Percentiles rank a stretch among this genome's conserved stretches.
These are phyloP conservation scores for Nothophaeocryptopus gaeumannii DNA, from an alignment of 2,329 filamentous ascomycete genomes.

Conservation along the genomic window DNA sequence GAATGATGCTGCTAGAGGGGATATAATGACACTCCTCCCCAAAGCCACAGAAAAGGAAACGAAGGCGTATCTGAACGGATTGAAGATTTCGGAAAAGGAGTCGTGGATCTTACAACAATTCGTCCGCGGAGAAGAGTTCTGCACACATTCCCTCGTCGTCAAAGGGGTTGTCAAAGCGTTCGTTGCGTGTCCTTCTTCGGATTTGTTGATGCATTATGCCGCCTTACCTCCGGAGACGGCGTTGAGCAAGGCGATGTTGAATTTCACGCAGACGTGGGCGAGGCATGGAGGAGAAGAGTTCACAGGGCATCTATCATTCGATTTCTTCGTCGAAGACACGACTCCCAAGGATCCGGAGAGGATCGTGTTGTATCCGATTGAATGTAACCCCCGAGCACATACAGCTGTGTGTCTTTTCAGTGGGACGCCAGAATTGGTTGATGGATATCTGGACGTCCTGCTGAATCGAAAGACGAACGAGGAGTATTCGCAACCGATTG, in stretches of 20 bases:
- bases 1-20: conserved; percentile 57
- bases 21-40: conserved; percentile 63
- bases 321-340: conserved; percentile 60
- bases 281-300: conserved; percentile 48
- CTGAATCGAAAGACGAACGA: conserved; percentile 25
- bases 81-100: conserved; percentile 54
- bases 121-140: conserved; percentile 64
- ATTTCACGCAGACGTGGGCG: conserved; percentile 62
- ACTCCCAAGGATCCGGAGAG: conserved; percentile 24
- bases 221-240: conserved; percentile 55
- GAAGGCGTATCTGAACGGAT: conserved; percentile 50
- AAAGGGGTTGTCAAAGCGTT: conserved; percentile 63
- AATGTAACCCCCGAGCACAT: conserved; percentile 68
- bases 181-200: conserved; percentile 62
- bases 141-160: conserved; percentile 68
- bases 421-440: conserved; percentile 42
- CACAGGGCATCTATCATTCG: conserved; percentile 71
- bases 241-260: conserved; percentile 59
- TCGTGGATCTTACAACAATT: conserved; percentile 71
- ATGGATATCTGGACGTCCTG: conserved; percentile 54
- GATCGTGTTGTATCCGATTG: conserved; percentile 60
- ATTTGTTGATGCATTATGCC: conserved; percentile 65
- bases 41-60: conserved; percentile 54
- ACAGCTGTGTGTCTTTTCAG: conserved; percentile 64
- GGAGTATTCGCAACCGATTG: conserved; percentile 19